phyloP scores from a whole-genome alignment of 2,329 filamentous ascomycete species.

The Fusarium nodosum region DNA sequence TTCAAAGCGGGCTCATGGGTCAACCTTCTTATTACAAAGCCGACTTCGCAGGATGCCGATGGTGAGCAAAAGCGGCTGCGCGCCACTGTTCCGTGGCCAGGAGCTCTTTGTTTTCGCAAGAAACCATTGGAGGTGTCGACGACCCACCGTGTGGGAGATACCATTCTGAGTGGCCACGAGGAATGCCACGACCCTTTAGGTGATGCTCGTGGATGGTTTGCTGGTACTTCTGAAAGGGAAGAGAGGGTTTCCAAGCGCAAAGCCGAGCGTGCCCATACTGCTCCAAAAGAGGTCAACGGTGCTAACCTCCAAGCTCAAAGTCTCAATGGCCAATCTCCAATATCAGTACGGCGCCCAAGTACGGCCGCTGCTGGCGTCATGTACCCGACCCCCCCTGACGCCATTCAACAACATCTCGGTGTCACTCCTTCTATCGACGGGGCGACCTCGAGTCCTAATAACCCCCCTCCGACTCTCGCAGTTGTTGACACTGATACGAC shows the following conservation, averaged over 20 bases:
- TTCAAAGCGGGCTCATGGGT: conserved; percentile 65
- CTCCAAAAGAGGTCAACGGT: conserved; percentile 59
- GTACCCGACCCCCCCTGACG: conserved; percentile 81
- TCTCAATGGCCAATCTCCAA: conserved; percentile 66
- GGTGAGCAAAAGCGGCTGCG: conserved; percentile 59
- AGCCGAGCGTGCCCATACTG: conserved; percentile 62
- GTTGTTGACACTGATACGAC: conserved; percentile 51
- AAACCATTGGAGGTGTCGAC: conserved; percentile 59
- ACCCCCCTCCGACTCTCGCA: conserved; percentile 53
- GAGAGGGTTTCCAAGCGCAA: conserved; percentile 63
- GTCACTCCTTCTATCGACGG: conserved; percentile 70
- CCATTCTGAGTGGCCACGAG: conserved; percentile 55
- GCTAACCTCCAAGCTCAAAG: conserved; percentile 59
- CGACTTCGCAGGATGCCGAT: conserved; percentile 59
- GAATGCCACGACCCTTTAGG: conserved; percentile 64
- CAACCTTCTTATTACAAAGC: conserved; percentile 63
- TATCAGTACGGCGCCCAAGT: conserved; percentile 64
- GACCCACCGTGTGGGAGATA: conserved; percentile 58
- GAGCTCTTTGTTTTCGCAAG: conserved; percentile 66
- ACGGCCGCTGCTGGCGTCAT: conserved; percentile 66
- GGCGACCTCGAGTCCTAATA: conserved; percentile 68
- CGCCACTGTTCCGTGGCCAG: conserved; percentile 67
- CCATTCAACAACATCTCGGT: conserved; percentile 66
- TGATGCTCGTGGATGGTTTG: conserved; percentile 64
- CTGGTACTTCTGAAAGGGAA: conserved; percentile 60